Conservation (phyloP, 2,329 filamentous ascomycete genomes). For the Ophiocordyceps australis region DNA sequence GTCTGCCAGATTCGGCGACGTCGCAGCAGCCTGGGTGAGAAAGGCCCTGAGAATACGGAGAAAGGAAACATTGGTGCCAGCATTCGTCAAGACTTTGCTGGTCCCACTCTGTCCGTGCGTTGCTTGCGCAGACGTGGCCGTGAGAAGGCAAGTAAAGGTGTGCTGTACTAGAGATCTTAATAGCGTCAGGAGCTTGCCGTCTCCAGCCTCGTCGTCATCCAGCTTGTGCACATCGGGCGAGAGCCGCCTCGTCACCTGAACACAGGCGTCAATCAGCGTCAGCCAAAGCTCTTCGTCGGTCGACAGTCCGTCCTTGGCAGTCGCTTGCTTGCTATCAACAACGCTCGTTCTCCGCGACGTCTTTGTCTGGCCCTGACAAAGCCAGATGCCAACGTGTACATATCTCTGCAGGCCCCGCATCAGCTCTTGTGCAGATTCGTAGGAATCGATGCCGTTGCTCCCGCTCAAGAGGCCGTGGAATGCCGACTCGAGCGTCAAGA, state of each 20-base stretch:
- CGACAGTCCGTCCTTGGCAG: slow-evolving; percentile 24
- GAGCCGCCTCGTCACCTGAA: slow-evolving; percentile 45
- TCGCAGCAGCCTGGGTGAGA: slow-evolving; percentile 60
- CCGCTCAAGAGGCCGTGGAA: slow-evolving; percentile 56
- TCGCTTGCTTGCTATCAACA: slow-evolving; percentile 30
- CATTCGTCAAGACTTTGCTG: slow-evolving; percentile 15
- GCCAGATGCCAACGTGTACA: slow-evolving; percentile 82
- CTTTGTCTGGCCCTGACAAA: slow-evolving; percentile 75
- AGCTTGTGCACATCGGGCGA: slow-evolving; percentile 32
- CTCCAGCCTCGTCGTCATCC: slow-evolving; percentile 16
- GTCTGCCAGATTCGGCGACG: slow-evolving; percentile 74
- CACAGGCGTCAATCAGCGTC: slow-evolving; percentile 38
- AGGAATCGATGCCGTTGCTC: slow-evolving; percentile 28
- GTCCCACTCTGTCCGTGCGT: slow-evolving; percentile 13
- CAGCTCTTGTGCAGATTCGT: slow-evolving; percentile 54
- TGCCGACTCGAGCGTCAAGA: slow-evolving; percentile 63
- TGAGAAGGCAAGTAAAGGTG: slow-evolving; percentile 72
- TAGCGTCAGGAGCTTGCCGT: slow-evolving; percentile 44
- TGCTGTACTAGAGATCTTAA: slow-evolving; percentile 74
- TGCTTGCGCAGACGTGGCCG: slow-evolving; percentile 44
- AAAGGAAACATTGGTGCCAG: slow-evolving; percentile 54
- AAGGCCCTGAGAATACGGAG: slow-evolving; percentile 80
- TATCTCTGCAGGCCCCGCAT: slow-evolving; percentile 74
- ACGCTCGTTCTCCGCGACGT: slow-evolving; percentile 25
- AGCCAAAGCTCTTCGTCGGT: slow-evolving; percentile 41